A percentile compares a stretch with the other conserved stretches of the same genome.
Evolutionary conservation across 2,329 filamentous ascomycete genomes (phyloP).

Genomic region (Cladosporium sp.): DNA sequence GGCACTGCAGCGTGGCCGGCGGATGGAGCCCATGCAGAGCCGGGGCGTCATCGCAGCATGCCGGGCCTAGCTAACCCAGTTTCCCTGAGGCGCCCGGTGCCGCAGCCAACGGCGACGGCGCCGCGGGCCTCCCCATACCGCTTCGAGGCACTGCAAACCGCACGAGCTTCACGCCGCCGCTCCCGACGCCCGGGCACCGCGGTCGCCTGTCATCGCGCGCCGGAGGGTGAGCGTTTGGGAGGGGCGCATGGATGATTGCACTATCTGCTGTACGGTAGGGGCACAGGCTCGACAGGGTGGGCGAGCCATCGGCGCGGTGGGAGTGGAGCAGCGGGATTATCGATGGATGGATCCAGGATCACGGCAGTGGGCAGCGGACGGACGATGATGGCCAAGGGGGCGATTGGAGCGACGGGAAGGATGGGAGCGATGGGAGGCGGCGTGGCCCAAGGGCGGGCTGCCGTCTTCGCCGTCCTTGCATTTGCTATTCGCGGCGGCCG

Average conservation of each 20-base stretch:
- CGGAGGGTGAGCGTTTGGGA: too few relatives aligned
- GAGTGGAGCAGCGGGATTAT: too few relatives aligned
- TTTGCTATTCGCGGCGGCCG: neutral
- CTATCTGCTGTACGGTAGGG: neutral
- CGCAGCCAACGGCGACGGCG: constrained; percentile 7
- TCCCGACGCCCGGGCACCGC: too few relatives aligned
- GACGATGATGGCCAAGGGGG: neutral
- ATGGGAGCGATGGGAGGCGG: neutral
- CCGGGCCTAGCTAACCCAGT: constrained; percentile 9
- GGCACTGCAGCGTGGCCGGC: neutral
- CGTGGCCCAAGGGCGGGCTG: neutral
- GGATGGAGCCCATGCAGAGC: constrained; percentile 5
- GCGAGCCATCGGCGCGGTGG: too few relatives aligned
- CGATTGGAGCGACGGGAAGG: neutral
- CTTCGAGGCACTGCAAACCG: constrained; percentile 9
- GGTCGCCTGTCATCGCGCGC: too few relatives aligned
- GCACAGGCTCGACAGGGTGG: too few relatives aligned
- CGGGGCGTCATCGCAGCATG: constrained; percentile 9
- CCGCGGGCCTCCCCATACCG: constrained; percentile 9
- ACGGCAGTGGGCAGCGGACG: too few relatives aligned
- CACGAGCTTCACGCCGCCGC: constrained; percentile 1
- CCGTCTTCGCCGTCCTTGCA: neutral
- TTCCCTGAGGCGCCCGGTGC: constrained; percentile 10
- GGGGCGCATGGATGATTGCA: too few relatives aligned
- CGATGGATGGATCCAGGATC: neutral